These are phyloP conservation scores for Lathyrus aphaca DNA, from an alignment of 306 rosid genomes.

Conservation along the genomic window DNA sequence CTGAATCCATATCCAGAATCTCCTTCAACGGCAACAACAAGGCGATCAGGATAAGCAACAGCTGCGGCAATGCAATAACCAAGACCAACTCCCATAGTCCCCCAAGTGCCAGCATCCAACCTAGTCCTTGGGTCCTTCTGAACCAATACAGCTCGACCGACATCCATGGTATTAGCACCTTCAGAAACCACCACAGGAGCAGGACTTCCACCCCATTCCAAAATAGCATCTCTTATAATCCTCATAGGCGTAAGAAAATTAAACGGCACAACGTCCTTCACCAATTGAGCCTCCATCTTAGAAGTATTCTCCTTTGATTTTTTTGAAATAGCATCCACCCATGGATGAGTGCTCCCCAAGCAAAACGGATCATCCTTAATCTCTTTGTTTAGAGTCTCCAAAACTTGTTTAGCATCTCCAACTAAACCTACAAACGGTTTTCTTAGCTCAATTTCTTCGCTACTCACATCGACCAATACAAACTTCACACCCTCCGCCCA, in stretches of 20 bases:
- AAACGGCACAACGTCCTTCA: constrained; percentile 79
- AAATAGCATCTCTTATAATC: constrained; percentile 54
- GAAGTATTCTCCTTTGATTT: constrained; percentile 70
- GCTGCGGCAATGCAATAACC: constrained; percentile 99
- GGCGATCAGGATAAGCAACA: constrained; percentile 79
- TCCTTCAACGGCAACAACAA: constrained; percentile 90
- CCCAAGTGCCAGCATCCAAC: constrained; percentile 70
- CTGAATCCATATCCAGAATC: constrained; percentile 97
- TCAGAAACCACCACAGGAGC: constrained; percentile 53
- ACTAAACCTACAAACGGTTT: constrained; percentile 80
- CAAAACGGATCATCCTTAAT: constrained; percentile 94
- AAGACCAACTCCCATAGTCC: constrained; percentile 79
- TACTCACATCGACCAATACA: constrained; percentile 71
- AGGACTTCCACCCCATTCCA: constrained; percentile 44
- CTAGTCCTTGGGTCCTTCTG: constrained; percentile 64
- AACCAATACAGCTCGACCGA: constrained; percentile 51
- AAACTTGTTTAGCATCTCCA: constrained; percentile 75
- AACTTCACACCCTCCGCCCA: constrained; percentile 90
- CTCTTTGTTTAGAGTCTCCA: constrained; percentile 68
- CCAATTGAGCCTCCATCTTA: constrained; percentile 82
- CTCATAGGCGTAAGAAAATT: constrained; percentile 55
- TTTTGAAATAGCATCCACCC: constrained; percentile 70
- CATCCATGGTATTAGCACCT: constrained; percentile 59
- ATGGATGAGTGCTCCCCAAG: constrained; percentile 73
- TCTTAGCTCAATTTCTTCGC: constrained; percentile 77